phyloP scores from a whole-genome alignment of 2,329 filamentous ascomycete species.

The Gyromitra esculenta region DNA sequence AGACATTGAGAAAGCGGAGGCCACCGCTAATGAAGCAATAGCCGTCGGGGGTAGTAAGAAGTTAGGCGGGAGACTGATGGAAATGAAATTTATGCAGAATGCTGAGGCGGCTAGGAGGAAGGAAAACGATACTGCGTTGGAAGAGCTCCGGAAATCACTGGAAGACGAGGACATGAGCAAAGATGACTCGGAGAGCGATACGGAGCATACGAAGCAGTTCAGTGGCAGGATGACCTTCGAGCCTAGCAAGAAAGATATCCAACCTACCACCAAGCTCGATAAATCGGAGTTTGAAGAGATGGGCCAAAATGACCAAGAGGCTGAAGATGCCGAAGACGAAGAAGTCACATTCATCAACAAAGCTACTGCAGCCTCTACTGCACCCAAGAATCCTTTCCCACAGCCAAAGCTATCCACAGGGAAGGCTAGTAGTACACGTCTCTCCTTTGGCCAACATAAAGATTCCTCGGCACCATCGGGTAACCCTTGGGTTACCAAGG shows the following conservation, averaged over 20 bases:
- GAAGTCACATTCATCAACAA: conserved; percentile 59
- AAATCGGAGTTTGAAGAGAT: conserved; percentile 51
- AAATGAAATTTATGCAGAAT: conserved; percentile 94
- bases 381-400: conserved; percentile 54
- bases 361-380: conserved; percentile 41
- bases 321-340: conserved; percentile 57
- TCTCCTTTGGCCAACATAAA: conserved; percentile 6
- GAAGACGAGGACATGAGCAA: conserved; percentile 64
- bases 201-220: conserved; percentile 67
- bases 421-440: conserved; percentile 1
- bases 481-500: conserved; percentile 52
- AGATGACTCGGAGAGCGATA: conserved; percentile 63
- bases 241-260: conserved; percentile 61
- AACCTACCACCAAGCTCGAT: conserved; percentile 8
- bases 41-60: conserved; percentile 57
- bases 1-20: conserved; percentile 63
- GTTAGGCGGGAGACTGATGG: conserved; percentile 74
- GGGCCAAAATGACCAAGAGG: conserved; percentile 15
- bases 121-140: conserved; percentile 80
- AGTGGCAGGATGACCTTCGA: conserved; percentile 78
- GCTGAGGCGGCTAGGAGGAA: conserved; percentile 81
- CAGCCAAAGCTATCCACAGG: conserved; percentile 37
- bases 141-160: conserved; percentile 67
- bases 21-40: conserved; percentile 59
- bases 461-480: not conserved